These are phyloP conservation scores for Luvunga scandens DNA, from an alignment of 345 rosid genomes.

Conservation along the genomic window DNA sequence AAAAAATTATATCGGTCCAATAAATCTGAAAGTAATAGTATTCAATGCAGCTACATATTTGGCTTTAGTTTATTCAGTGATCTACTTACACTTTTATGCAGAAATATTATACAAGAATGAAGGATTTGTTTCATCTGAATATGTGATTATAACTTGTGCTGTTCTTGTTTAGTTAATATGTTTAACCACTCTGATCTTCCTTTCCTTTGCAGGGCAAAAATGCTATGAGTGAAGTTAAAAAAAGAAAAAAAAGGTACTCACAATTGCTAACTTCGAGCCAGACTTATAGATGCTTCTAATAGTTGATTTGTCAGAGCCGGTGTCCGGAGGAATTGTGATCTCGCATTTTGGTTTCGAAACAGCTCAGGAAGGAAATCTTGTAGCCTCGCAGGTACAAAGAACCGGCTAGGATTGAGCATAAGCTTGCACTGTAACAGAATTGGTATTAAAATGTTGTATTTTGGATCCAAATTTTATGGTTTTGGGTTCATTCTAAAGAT, in stretches of 20 bases:
- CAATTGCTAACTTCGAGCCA: neutral
- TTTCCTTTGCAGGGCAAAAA: constrained; percentile 4
- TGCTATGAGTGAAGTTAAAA: neutral
- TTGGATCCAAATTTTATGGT: neutral
- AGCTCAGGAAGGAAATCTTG: neutral
- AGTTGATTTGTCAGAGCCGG: neutral
- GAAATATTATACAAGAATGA: neutral
- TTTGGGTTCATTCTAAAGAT: neutral
- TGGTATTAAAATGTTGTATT: neutral
- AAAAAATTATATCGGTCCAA: neutral
- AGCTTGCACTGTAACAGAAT: neutral
- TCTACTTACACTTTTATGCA: neutral
- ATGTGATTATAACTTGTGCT: too few species aligned
- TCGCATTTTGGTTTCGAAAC: neutral
- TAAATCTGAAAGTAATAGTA: neutral
- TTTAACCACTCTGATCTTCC: neutral
- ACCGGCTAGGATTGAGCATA: neutral
- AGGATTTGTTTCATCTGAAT: neutral
- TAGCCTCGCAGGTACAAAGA: neutral
- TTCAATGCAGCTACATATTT: neutral
- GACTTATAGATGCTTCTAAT: neutral
- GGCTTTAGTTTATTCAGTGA: neutral
- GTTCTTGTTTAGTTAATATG: neutral
- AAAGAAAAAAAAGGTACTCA: neutral
- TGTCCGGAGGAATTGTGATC: too few species aligned